Evolutionary conservation across 495 filamentous ascomycete species (phyloP), one percentile per base, ranked within the genome.

Genomic region (Xylaria curta): DNA sequence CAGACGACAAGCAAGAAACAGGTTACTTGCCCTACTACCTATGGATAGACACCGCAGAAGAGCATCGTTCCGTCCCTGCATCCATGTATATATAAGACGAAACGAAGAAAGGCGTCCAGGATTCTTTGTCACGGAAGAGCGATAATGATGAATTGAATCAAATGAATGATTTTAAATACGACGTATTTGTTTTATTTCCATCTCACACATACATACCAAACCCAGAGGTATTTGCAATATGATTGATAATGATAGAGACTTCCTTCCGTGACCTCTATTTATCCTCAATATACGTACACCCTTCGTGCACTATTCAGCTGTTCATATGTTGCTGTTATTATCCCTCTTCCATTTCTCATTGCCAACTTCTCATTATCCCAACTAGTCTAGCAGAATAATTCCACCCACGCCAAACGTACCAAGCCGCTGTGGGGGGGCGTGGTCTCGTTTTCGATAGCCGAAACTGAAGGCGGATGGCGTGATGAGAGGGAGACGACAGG

Each of bases 61-160:
- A 38, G 56, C 17, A 60, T 38, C 28, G 3, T 38, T 28, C 15
- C 56, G 5, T 10, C 36, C 59, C 28, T 17, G 12, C 31, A 42
- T 13, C n/a, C 28, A n/a, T 59, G 56, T 60, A 38, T 60, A 60
- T 60, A 60, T 63, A 63, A 38, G n/a, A 44, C 60, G 38, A 42
- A 12, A 42, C 8, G 36, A 7, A 38, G 9, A 44, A 24, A 44
- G 12, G 58, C 58, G 58, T 38, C 10, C 31, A 21, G 58, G 31
- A 15, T 19, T 21, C 9, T 8, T 33, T 26, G 9, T 38, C n/a
- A 56, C 53, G 15, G 9, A 38, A 38, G 33, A 36, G 28, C 53
- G 31, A 60, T 38, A 38, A 60, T 19, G 31, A 59, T 19, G 56
- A 59, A 59, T 36, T n/a, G n/a, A n/a, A n/a, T n/a, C n/a, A 19